A percentile compares a stretch with the other conserved stretches of the same genome.
Evolutionary conservation across 345 rosid genomes (phyloP).

Genomic region (Brassica nigra): DNA sequence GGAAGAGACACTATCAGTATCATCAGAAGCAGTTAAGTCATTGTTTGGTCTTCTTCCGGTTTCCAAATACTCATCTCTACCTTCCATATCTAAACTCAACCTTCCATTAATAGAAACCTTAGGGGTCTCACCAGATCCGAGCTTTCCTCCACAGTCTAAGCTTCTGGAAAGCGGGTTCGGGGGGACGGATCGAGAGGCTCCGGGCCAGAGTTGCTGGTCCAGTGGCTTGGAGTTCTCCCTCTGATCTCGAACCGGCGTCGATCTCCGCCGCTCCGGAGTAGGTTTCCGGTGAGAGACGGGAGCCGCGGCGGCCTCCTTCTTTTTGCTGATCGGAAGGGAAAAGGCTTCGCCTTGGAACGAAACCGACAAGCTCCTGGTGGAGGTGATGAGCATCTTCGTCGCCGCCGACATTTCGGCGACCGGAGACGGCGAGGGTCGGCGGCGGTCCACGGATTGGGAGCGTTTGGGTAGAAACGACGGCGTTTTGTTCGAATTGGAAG

Average conservation of each 20-base stretch:
- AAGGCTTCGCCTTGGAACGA: conserved; percentile 95
- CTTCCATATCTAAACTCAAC: conserved; percentile 56
- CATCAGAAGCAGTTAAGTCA: conserved; percentile 70
- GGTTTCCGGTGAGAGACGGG: conserved; percentile 59
- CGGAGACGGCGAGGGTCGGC: conserved; percentile 60
- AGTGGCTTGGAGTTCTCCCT: conserved; percentile 64
- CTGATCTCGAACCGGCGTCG: conserved; percentile 50
- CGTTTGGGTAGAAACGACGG: conserved; percentile 57
- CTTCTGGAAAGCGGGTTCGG: conserved; percentile 66
- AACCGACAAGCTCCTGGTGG: conserved; percentile 87
- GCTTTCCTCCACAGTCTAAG: conserved; percentile 63
- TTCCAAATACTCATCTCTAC: conserved; percentile 43
- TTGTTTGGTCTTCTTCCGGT: conserved; percentile 41
- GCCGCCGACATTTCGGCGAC: conserved; percentile 50
- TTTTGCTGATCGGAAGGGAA: conserved; percentile 69
- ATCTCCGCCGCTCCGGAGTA: conserved; percentile 77
- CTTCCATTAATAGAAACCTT: conserved; percentile 49
- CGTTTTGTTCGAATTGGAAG: conserved; percentile 44
- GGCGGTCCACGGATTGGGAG: conserved; percentile 82
- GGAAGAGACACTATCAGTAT: conserved; percentile 85
- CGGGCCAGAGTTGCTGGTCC: conserved; percentile 75
- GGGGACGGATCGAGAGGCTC: conserved; percentile 45
- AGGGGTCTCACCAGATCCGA: conserved; percentile 68
- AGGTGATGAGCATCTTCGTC: conserved; percentile 70
- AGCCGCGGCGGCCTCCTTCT: conserved; percentile 52